Evolutionary conservation across 2,329 filamentous ascomycete genomes (phyloP).

Genomic region (Scopulariopsis brevicaulis): DNA sequence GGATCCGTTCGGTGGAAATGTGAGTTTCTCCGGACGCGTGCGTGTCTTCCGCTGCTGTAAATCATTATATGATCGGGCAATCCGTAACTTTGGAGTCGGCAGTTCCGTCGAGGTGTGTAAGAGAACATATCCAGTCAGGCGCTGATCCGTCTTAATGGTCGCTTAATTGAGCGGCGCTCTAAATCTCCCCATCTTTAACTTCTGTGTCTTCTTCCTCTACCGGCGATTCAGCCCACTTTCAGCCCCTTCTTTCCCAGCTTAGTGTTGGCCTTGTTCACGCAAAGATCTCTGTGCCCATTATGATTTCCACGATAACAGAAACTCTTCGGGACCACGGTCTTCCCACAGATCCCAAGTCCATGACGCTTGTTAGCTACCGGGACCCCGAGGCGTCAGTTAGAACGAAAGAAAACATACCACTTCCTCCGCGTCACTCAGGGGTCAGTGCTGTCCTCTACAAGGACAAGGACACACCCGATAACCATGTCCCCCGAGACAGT

Average conservation of each 20-base stretch:
- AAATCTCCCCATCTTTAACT: neutral
- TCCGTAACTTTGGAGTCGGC: neutral
- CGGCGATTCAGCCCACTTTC: neutral
- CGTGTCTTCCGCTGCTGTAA: neutral
- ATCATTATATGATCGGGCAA: neutral
- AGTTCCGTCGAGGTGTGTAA: neutral
- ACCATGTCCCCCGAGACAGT: conserved; percentile 67
- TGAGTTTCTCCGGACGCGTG: neutral
- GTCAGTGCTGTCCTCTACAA: conserved; percentile 2
- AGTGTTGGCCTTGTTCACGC: neutral
- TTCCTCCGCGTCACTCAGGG: neutral
- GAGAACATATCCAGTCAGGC: neutral
- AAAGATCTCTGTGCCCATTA: no score
- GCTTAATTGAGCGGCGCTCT: neutral
- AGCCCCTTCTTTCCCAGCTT: neutral
- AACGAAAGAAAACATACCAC: neutral
- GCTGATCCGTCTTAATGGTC: neutral
- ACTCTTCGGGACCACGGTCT: neutral
- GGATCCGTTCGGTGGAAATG: neutral
- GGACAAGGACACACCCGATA: conserved; percentile 54
- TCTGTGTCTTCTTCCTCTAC: neutral
- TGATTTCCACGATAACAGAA: neutral
- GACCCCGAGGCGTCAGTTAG: neutral
- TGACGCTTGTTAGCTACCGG: neutral
- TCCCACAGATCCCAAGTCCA: neutral